phyloP scores from a whole-genome alignment of 345 rosid genomes.

The Eucalyptus caleyi region DNA sequence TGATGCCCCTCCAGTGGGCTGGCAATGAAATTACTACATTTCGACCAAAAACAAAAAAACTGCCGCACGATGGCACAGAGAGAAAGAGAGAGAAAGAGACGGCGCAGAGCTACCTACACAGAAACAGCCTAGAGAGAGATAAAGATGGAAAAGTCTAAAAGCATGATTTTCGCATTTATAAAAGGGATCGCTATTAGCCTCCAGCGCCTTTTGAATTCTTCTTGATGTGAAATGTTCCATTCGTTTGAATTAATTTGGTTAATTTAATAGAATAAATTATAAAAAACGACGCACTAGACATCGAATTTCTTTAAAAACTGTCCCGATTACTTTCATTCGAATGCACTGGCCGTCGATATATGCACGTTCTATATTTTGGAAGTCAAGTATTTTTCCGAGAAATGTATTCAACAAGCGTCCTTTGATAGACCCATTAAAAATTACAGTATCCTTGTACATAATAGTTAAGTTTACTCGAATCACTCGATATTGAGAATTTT shows the following conservation, averaged over 20 bases:
- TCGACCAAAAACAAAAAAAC: background rate
- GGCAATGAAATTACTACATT: no score
- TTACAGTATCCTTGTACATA: no score
- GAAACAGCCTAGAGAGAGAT: no score
- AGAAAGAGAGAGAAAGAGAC: no score
- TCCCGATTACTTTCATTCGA: no score
- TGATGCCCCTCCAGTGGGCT: accelerated
- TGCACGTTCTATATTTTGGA: background rate
- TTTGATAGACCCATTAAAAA: background rate
- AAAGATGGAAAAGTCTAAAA: background rate
- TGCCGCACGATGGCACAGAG: no score
- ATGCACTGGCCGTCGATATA: background rate
- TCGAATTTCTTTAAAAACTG: no score
- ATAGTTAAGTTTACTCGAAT: background rate
- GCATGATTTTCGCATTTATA: background rate
- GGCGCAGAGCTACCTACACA: no score
- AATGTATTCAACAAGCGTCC: background rate
- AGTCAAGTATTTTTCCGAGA: background rate
- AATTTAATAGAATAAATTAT: no score
- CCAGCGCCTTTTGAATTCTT: background rate
- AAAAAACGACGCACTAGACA: no score
- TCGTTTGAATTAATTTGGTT: background rate
- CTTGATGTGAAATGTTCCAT: no score
- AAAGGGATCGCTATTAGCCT: no score
- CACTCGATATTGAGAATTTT: background rate